A percentile compares a stretch with the other conserved stretches of the same genome.
Conservation (phyloP, 768 basidiomycete species). For the Trametes maxima region DNA sequence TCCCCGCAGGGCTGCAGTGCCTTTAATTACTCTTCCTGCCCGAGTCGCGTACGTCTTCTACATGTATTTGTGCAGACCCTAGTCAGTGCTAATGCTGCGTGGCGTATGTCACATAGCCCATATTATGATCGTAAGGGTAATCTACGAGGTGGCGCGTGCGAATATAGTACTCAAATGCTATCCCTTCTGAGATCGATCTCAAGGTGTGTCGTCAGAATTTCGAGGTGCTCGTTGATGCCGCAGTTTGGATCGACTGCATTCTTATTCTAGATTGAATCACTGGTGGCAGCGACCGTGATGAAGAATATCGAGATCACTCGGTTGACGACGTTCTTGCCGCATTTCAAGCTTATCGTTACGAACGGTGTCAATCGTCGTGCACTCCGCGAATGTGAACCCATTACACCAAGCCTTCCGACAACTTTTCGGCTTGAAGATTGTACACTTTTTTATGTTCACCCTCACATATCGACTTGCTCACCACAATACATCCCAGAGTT, state of each 20-base stretch:
- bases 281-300: constrained; percentile 61
- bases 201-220: constrained; percentile 58
- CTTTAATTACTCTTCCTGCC: constrained; percentile 65
- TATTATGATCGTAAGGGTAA: constrained; percentile 62
- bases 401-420: constrained; percentile 88
- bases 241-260: background rate
- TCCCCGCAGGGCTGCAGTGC: constrained; percentile 68
- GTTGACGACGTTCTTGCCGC: constrained; percentile 60
- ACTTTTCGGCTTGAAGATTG: constrained; percentile 82
- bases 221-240: background rate
- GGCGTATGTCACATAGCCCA: constrained; percentile 57
- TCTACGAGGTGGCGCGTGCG: constrained; percentile 49
- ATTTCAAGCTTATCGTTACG: constrained; percentile 54
- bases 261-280: constrained; percentile 50
- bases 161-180: constrained; percentile 69
- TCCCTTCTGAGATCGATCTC: constrained; percentile 61
- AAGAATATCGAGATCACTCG: constrained; percentile 63
- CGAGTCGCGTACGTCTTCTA: constrained; percentile 64
- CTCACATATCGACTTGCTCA: background rate
- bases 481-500: constrained; percentile 14
- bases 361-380: constrained; percentile 67
- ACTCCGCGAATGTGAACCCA: constrained; percentile 55
- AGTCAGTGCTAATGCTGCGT: background rate
- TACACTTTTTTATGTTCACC: constrained; percentile 36
- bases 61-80: background rate